These are phyloP conservation scores for Smittium culicis DNA, from an alignment of 371 early-diverging fungal species.

Conservation along the genomic window DNA sequence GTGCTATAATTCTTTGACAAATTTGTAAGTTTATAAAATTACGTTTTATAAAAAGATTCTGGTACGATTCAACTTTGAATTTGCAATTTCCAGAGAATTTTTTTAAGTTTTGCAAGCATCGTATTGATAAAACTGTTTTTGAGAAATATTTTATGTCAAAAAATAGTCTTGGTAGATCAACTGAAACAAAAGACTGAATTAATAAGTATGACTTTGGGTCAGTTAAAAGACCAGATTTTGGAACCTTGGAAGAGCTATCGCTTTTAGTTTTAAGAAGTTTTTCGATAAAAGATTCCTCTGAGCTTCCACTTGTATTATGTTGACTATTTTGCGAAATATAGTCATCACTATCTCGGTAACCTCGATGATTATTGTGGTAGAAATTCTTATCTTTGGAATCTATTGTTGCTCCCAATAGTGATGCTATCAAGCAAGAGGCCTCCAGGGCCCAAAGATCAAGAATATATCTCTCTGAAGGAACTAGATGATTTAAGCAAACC, in stretches of 20 bases:
- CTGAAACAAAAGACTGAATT: neutral
- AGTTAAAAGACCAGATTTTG: neutral
- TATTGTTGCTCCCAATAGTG: neutral
- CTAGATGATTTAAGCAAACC: neutral
- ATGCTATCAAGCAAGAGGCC: neutral
- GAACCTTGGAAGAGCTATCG: neutral
- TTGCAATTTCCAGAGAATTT: neutral
- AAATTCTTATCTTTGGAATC: neutral
- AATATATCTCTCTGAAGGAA: neutral
- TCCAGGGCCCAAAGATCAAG: neutral
- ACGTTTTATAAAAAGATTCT: neutral
- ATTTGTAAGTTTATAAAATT: neutral
- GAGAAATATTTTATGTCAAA: neutral
- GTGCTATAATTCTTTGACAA: neutral
- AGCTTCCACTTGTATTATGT: neutral
- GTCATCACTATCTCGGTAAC: neutral
- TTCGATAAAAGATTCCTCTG: neutral
- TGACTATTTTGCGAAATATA: neutral
- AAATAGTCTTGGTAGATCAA: neutral
- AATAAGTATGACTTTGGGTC: neutral
- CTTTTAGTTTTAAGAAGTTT: neutral
- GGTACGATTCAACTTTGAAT: neutral
- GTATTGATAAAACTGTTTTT: neutral
- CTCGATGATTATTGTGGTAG: neutral
- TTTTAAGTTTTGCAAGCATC: neutral